A percentile compares a stretch with the other conserved stretches of the same genome.
Evolutionary conservation across 2,329 filamentous ascomycete genomes (phyloP).

Genomic region (Cladophialophora immunda): DNA sequence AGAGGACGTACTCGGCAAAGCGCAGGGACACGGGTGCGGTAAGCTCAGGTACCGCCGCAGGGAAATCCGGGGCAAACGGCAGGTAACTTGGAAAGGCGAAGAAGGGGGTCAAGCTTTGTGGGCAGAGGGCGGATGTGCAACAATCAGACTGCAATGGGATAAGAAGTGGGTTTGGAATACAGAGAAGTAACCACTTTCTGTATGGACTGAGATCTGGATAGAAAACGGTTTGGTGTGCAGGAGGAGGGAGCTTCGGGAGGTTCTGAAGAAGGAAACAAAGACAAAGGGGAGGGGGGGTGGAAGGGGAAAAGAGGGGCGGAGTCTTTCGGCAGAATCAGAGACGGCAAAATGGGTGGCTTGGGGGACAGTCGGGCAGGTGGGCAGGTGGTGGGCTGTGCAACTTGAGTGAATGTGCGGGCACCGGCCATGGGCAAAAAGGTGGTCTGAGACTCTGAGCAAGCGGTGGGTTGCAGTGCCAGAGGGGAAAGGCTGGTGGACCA

Average conservation of each 20-base stretch:
- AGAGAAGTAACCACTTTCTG: slow-evolving; percentile 39
- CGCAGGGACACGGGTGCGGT: slow-evolving; percentile 19
- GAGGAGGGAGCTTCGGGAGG: slow-evolving; percentile 14
- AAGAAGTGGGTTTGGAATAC: slow-evolving; percentile 38
- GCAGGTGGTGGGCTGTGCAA: slow-evolving; percentile 10
- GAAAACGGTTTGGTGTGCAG: slow-evolving; percentile 38
- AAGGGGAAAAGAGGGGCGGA: slow-evolving; percentile 19
- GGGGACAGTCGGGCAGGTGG: neutral
- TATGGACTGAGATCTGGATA: slow-evolving; percentile 32
- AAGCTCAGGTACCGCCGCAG: slow-evolving; percentile 29
- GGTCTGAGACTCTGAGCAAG: slow-evolving; percentile 10
- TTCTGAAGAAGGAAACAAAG: slow-evolving; percentile 25
- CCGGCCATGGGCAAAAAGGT: neutral
- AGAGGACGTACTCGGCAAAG: slow-evolving; percentile 10
- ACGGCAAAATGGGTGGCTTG: slow-evolving; percentile 13
- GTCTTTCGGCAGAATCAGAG: slow-evolving; percentile 17
- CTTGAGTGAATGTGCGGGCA: neutral
- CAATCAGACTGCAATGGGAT: slow-evolving; percentile 37
- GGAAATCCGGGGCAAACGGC: slow-evolving; percentile 35
- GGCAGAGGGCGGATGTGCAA: slow-evolving; percentile 36
- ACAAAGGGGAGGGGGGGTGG: slow-evolving; percentile 12
- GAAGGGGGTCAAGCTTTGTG: slow-evolving; percentile 37
- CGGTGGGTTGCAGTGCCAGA: slow-evolving; percentile 25
- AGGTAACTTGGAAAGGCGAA: slow-evolving; percentile 18
- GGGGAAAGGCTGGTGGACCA: neutral